Conservation (phyloP, 2,329 filamentous ascomycete species). For the Aphanocladium album region DNA sequence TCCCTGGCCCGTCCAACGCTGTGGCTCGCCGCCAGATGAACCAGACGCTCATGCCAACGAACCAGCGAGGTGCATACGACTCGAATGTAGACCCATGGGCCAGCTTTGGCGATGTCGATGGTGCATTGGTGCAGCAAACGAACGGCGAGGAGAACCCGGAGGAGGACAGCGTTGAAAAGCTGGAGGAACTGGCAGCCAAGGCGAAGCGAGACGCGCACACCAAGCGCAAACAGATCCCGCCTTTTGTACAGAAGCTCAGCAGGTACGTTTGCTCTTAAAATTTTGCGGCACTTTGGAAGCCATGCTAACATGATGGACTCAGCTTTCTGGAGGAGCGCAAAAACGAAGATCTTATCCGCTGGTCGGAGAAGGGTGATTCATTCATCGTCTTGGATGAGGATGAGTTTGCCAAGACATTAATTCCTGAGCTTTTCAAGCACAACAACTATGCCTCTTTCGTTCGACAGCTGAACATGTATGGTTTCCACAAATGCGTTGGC, state of each 20-base stretch:
- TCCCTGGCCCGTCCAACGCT: conserved; percentile 40
- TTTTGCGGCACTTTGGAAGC: too few relatives aligned
- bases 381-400: conserved; percentile 97
- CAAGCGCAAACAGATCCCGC: conserved; percentile 92
- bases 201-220: conserved; percentile 84
- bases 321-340: conserved; percentile 92
- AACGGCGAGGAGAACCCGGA: conserved; percentile 35
- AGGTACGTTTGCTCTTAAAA: conserved; percentile 57
- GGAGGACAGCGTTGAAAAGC: conserved; percentile 68
- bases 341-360: conserved; percentile 91
- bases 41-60: conserved; percentile 44
- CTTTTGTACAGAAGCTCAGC: conserved; percentile 96
- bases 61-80: conserved; percentile 33
- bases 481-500: conserved; percentile 93
- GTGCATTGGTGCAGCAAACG: conserved; percentile 32
- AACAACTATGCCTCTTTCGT: conserved; percentile 98
- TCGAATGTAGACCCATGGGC: conserved; percentile 36
- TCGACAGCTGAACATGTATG: conserved; percentile 92
- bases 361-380: conserved; percentile 93
- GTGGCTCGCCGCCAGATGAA: conserved; percentile 50
- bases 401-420: conserved; percentile 94
- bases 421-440: conserved; percentile 98
- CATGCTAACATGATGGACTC: conserved; percentile 19
- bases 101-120: conserved; percentile 36
- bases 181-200: conserved; percentile 73